Percentiles rank a stretch among this genome's conserved stretches.
phyloP scores from a whole-genome alignment of 306 rosid species.

The Fragaria vesca region DNA sequence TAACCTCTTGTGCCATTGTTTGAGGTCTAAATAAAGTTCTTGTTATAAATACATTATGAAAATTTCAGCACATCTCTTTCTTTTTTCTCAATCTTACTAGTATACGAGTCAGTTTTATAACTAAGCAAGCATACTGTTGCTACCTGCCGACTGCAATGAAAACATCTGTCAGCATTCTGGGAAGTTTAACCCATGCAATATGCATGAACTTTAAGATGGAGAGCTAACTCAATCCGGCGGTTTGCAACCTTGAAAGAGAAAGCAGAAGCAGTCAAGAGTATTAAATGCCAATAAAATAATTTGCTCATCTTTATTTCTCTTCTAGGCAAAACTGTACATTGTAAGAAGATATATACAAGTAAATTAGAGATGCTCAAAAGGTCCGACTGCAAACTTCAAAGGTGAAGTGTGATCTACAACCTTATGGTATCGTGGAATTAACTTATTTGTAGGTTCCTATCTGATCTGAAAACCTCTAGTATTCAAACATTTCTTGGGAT shows the following conservation, averaged over 20 bases:
- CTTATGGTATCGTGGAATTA: neutral
- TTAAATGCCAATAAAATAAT: neutral
- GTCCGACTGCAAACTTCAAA: neutral
- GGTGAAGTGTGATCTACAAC: neutral
- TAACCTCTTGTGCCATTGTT: slow-evolving; percentile 44
- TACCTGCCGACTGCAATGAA: neutral
- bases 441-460: neutral
- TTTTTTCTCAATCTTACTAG: neutral
- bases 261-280: neutral
- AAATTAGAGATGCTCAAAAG: slow-evolving; percentile 1
- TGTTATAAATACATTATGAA: no score
- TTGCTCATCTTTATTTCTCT: neutral
- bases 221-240: neutral
- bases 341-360: neutral
- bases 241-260: slow-evolving; percentile 1
- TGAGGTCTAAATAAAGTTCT: slow-evolving; percentile 27
- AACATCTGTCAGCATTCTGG: neutral
- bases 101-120: neutral
- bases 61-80: neutral
- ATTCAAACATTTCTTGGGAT: slow-evolving; percentile 5
- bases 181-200: neutral
- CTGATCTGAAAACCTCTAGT: neutral
- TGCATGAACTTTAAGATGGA: neutral
- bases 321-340: slow-evolving; percentile 16
- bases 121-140: neutral